Evolutionary conservation across 805 yeast genomes (phyloP), one percentile per base, ranked within the genome.

Genomic region (Cyberlindnera mycetangii): DNA sequence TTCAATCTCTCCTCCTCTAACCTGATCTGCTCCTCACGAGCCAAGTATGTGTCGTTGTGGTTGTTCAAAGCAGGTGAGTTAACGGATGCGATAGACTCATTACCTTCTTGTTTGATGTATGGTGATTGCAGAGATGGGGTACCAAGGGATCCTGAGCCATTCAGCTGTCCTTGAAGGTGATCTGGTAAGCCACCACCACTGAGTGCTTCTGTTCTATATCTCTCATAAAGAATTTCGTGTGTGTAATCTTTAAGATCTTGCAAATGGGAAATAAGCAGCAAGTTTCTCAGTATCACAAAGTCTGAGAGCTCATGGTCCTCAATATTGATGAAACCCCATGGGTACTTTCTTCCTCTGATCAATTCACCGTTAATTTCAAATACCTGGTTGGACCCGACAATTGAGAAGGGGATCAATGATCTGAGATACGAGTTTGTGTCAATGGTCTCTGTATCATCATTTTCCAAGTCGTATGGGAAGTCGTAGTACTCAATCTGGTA

Each of bases 241-340:
- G 97, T 89, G 58, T 78, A 75, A 57, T 89, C 97, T 67, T 88
- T 88, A 65, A 89, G 79, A 61, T 89, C 97, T 61, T 83, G 83
- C 65, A 89, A 75, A 67, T 89, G 96, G 15, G 93, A 81, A 57
- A 86, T 84, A 58, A 89, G 75, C 48, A 89, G 69, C 4, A 89
- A 79, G 58, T 87, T 88, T 63, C 89, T 81, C 64, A 89, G 73
- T 33, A 85, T 76, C 35, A 87, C 78, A 61, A 89, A 85, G 65
- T 89, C 97, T 52, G 89, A 83, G 50, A 78, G 74, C 43, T 83
- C 83, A 27, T 90, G 83, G 63, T 83, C 79, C 57, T 81, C 87
- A 39, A 81, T 75, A 56, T 81, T 82, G 50, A 81, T 69, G 44
- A 73, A 68, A 15, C 83, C 76, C 72, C 80, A 72, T 46, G 85